Evolutionary conservation across 1,284 basidiomycete species (phyloP), one percentile per base, ranked within the genome.

Genomic region (Trametes sp.): DNA sequence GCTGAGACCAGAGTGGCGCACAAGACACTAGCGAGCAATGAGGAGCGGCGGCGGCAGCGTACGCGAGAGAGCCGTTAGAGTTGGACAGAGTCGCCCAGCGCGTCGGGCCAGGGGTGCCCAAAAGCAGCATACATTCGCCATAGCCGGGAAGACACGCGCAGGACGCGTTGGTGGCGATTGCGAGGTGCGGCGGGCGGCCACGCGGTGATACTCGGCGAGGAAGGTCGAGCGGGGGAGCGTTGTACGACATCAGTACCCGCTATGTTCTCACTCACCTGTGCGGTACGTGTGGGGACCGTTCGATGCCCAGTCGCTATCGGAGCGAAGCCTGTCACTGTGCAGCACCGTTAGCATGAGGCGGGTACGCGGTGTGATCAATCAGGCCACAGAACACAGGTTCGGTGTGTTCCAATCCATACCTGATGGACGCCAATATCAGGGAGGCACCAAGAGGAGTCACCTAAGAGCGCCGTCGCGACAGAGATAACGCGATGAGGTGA

Each of bases 21-120:
- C 24, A 19, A 41, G 57, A 29, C 11, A 50, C 55, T 64, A 63
- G 61, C 61, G 58, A 60, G 55, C 60, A 59, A 61, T 48, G 55
- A 62, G 61, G 59, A 41, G 56, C 48, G 46, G 56, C 63, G 54
- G 56, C 59, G 55, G 35, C 59, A 36, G 52, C 46, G 51, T 62
- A 63, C 44, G 52, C 63, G 61, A 62, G 54, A 56, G 60, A 67
- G 59, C 45, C 36, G 56, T 65, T 67, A 65, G 46, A 61, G 58
- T 67, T 67, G 63, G 23, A 23, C 45, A 16, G 23, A 46, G 57
- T 45, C 61, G 29, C 58, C 66, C 66, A 63, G 50, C 41, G 38
- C 21, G 53, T 48, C 58, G 66, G 66, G 61, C 41, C 61, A n/a
- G 41, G 42, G n/a, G 31, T 50, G 36, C 57, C 63, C 54, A 50